These are phyloP conservation scores for Eimeria zaria DNA, from an alignment of 169 alveolate species.

Conservation along the genomic window DNA sequence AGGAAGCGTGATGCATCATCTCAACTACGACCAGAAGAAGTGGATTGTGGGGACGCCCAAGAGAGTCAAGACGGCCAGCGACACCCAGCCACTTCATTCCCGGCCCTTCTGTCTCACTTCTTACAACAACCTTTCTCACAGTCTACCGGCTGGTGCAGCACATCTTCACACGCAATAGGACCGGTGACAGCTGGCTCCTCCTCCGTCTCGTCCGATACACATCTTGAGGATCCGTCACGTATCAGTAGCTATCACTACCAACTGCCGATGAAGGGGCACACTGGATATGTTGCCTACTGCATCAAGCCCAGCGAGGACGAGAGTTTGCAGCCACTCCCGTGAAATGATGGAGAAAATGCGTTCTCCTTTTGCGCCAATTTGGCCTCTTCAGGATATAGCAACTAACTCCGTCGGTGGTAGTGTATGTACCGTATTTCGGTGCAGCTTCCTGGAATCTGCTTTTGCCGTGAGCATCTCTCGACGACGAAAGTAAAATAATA, in stretches of 20 bases:
- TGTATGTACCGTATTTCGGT: not conserved
- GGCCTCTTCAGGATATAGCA: not conserved
- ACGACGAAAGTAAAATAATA: no score
- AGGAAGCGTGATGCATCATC: slow-evolving; percentile 2
- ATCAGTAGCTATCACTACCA: slow-evolving; percentile 75
- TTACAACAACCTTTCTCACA: slow-evolving; percentile 46
- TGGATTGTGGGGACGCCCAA: not conserved
- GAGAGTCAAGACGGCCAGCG: slow-evolving; percentile 27
- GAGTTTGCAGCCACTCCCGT: slow-evolving; percentile 44
- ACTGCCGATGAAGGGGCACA: slow-evolving; percentile 84
- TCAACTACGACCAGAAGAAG: not conserved
- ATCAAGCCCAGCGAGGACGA: slow-evolving; percentile 73
- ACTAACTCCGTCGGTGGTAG: not conserved
- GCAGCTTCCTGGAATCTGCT: not conserved
- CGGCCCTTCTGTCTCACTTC: slow-evolving; percentile 50
- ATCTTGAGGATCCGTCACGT: not conserved
- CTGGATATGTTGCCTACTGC: slow-evolving; percentile 81
- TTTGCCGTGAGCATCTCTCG: not conserved
- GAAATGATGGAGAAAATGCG: not conserved
- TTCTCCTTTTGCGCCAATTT: not conserved
- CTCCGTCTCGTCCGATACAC: not conserved
- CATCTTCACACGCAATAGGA: not conserved
- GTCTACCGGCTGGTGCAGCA: slow-evolving; percentile 10
- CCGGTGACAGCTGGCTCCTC: not conserved
- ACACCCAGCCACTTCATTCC: slow-evolving; percentile 33